Percentiles rank a stretch among this genome's conserved stretches.
These are phyloP conservation scores for Pontederia paniculata DNA, from an alignment of 176 grass and related monocot genomes.

Conservation along the genomic window DNA sequence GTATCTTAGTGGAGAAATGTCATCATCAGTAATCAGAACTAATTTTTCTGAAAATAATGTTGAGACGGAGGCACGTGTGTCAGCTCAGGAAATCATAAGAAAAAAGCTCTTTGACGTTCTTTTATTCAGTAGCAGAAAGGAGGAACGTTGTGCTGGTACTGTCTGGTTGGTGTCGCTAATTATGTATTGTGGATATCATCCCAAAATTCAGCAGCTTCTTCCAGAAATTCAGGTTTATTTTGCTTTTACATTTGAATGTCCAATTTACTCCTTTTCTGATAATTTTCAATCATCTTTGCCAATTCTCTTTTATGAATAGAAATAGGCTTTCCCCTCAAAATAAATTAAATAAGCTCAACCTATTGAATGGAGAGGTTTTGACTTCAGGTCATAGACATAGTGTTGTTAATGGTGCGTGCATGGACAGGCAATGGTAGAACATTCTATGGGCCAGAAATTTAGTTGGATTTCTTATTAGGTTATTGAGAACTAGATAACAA, in stretches of 20 bases:
- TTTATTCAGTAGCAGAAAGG: slow-evolving; percentile 91
- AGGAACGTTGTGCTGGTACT: slow-evolving; percentile 80
- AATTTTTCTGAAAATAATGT: slow-evolving; percentile 32
- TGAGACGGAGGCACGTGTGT: slow-evolving; percentile 41
- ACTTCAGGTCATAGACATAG: neutral
- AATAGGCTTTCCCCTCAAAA: no score
- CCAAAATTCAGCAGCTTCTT: slow-evolving; percentile 81
- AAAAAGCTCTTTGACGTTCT: slow-evolving; percentile 75
- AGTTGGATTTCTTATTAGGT: no score
- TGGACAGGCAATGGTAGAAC: no score
- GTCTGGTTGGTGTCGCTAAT: slow-evolving; percentile 92
- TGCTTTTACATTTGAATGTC: neutral
- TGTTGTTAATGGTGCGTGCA: no score
- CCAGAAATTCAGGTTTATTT: slow-evolving; percentile 73
- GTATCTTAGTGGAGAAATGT: slow-evolving; percentile 64
- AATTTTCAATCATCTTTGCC: neutral
- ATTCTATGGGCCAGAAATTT: no score
- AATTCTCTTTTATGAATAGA: neutral
- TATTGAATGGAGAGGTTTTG: no score
- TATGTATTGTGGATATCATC: slow-evolving; percentile 86
- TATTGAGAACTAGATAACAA: no score
- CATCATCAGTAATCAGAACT: slow-evolving; percentile 19
- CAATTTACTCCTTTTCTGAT: neutral
- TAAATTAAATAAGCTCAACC: no score
- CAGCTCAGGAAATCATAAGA: slow-evolving; percentile 59